Evolutionary conservation across 1,139 yeast genomes (phyloP), one percentile per base, ranked within the genome.

Genomic region (Yamadazyma sp.): DNA sequence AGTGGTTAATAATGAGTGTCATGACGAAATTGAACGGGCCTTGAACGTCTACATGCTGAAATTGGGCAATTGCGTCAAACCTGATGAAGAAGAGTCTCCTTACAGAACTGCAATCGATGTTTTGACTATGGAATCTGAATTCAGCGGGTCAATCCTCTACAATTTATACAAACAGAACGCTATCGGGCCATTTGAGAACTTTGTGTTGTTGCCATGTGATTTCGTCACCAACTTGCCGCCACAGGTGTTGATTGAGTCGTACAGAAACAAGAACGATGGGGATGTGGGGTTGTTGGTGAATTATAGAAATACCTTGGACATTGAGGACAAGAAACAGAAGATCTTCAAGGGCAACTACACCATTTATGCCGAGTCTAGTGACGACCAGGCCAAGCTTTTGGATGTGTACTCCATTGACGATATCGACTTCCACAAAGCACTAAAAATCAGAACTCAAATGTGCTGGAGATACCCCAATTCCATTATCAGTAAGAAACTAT

Each of bases 221-320:
- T 86, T 92, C 53, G 71, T 92, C 35, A 88, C 97, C 4, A 90
- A 90, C 58, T 70, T 90, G 30, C 96, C 96, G 4, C 96, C 98
- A 3, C 92, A 86, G 52, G 84, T 84, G 16, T 70, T 94, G 31
- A 80, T 90, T 38, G 96, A 92, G 56, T 85, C 85, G 32, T 90
- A 83, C 57, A 73, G 96, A 51, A 82, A 80, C 50, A 78, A 81
- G 51, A 76, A 73, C 29, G 81, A 76, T 31, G 65, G 73, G 21
- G 89, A 86, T 49, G 57, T 82, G 40, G 92, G 92, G 2, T 69
- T 89, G 62, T 73, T 85, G 29, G 79, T 88, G 13, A 78, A 79
- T 54, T 88, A 88, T 64, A 71, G 74, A 45, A 88, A 88, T 57
- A 72, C 66, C 29, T 70, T 86, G 47, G 95, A 87, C 44, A 76